phyloP scores from a whole-genome alignment of 768 basidiomycete genomes.

The Gloeophyllum trabeum region DNA sequence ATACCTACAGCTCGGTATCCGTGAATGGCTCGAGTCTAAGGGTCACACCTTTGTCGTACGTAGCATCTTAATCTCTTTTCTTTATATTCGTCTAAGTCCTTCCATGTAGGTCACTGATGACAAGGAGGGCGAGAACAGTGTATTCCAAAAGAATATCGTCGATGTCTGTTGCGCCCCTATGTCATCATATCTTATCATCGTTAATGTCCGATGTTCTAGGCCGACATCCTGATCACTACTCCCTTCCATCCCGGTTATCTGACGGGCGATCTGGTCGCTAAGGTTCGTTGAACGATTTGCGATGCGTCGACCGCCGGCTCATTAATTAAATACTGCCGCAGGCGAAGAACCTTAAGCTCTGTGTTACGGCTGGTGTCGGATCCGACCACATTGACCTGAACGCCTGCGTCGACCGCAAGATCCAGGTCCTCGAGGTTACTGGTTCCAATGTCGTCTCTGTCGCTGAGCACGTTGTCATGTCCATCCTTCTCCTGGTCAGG shows the following conservation, averaged over 20 bases:
- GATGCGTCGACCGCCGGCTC: slow-evolving; percentile 3
- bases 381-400: slow-evolving; percentile 88
- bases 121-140: slow-evolving; percentile 76
- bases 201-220: slow-evolving; percentile 25
- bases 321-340: slow-evolving; percentile 15
- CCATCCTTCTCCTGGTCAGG: slow-evolving; percentile 81
- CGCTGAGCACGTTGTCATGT: slow-evolving; percentile 87
- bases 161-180: slow-evolving; percentile 43
- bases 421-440: slow-evolving; percentile 80
- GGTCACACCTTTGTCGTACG: slow-evolving; percentile 71
- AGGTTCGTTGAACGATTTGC: slow-evolving; percentile 25
- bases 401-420: slow-evolving; percentile 67
- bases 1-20: slow-evolving; percentile 51
- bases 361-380: slow-evolving; percentile 85
- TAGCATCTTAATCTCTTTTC: slow-evolving; percentile 1
- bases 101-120: slow-evolving; percentile 51
- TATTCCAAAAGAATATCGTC: slow-evolving; percentile 73
- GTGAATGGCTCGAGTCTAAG: slow-evolving; percentile 51
- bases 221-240: slow-evolving; percentile 73
- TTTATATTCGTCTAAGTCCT: not conserved
- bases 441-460: slow-evolving; percentile 89
- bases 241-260: slow-evolving; percentile 85
- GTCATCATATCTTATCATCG: slow-evolving; percentile 5
- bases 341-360: slow-evolving; percentile 85
- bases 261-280: slow-evolving; percentile 59